Evolutionary conservation across 2,329 filamentous ascomycete species (phyloP), one percentile per base, ranked within the genome.

Genomic region (Dryadomyces quercivorus): DNA sequence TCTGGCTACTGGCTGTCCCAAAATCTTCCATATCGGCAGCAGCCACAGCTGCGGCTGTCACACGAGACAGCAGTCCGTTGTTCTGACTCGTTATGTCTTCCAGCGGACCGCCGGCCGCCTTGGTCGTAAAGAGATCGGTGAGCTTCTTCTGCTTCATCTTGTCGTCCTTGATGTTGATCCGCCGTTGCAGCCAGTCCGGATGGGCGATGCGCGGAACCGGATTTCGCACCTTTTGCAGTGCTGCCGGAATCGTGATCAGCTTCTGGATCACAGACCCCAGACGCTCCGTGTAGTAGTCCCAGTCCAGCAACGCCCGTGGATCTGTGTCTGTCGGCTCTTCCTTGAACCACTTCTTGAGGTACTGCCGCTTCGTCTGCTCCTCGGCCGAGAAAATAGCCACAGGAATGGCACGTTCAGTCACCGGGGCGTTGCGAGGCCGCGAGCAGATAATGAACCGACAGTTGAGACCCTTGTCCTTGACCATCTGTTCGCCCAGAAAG

Each of bases 401-500:
- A 0, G 93, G 93, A 56, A 98, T 81, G 21, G 93, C 93, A 63
- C 93, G 80, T 61, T 98, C 94, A 0, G 93, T 98, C 58, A 98
- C 91, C 1, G 93, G 92, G 0, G 92, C 88, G 64, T 88, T 88
- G 64, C 84, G 87, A 4, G 93, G 93, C 59, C 80, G 82, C 15
- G 89, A 80, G 52, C 91, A 95, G 64, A 99, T 96, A 67, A 99
- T 96, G 69, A 97, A 99, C 70, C 97, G 97, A 83, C 93, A 99
- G 73, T 98, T 98, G 62, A 99, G 70, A 3, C 93, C 93, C 69
- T 97, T 98, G 70, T 99, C 94, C 66, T 98, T 98, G 63, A 96
- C 84, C 94, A 99, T 99, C 65, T 95, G 90, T 66, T 96, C 92
- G 40, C 93, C 93, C 58, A 99, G 67, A 66, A 99, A 99, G 64